Evolutionary conservation across 164 flowering plant species (phyloP).

Genomic region (Piper longum): DNA sequence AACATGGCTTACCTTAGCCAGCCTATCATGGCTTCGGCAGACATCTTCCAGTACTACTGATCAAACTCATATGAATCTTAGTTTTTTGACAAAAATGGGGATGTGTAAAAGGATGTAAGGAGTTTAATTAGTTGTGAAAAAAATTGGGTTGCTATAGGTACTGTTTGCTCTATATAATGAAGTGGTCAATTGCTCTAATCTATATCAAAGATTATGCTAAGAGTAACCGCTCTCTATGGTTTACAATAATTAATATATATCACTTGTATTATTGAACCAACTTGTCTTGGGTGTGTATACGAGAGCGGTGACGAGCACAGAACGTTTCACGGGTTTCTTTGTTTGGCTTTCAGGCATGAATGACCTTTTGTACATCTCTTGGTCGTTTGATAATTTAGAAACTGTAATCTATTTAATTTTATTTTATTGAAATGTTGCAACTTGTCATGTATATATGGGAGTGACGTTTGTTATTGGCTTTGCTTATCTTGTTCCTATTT

Average conservation of each 20-base stretch:
- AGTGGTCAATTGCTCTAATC: background rate
- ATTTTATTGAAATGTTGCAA: too few species aligned
- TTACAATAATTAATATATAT: background rate
- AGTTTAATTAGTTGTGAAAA: background rate
- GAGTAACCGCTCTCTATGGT: background rate
- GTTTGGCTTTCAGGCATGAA: background rate
- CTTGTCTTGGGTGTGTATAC: background rate
- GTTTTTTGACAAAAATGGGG: background rate
- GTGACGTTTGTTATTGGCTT: too few species aligned
- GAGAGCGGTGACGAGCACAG: background rate
- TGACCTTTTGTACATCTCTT: background rate
- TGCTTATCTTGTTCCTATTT: too few species aligned
- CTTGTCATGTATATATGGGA: too few species aligned
- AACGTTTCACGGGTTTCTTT: background rate
- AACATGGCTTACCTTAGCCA: background rate
- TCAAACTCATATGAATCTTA: background rate
- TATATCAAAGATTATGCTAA: background rate
- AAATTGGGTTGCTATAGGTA: background rate
- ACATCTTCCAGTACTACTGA: constrained; percentile 3
- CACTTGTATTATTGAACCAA: background rate
- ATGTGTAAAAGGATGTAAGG: too few species aligned
- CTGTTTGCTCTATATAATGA: background rate
- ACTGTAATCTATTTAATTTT: background rate
- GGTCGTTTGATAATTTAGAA: background rate
- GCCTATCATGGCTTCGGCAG: constrained; percentile 10